Base-by-base conservation (phyloP, 768 basidiomycete species). In the Coprinellus micaceus region DNA sequence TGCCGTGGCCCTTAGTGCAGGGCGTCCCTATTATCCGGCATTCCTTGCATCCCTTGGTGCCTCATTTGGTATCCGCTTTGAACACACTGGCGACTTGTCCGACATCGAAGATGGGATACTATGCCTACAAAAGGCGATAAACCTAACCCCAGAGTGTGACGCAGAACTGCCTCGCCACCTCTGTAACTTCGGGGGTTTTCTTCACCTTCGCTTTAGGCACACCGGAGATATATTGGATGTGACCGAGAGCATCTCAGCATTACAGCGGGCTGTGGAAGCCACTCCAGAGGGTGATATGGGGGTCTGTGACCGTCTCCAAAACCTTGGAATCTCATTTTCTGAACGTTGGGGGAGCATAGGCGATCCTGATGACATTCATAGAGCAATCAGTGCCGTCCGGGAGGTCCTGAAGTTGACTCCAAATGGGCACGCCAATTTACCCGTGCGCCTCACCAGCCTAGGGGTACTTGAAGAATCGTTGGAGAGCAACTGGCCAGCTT, bases 41-140 rank as follows among this genome's bases (percentile, higher is more conserved):
- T n/a, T n/a, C n/a, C n/a, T n/a, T n/a, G n/a, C n/a, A n/a, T n/a
- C n/a, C n/a, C n/a, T n/a, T n/a, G n/a, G n/a, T n/a, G n/a, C n/a
- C n/a, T n/a, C n/a, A n/a, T n/a, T n/a, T n/a, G n/a, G n/a, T n/a
- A 33, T 33, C n/a, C 66, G 64, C 15, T 74, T 68, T 58, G 58
- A 59, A 30, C 28, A 60, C 40, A 57, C 53, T 3, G 58, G 59
- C n/a, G 56, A 64, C 19, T 26, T 58, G 4, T 49, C 28, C n/a
- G 70, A 73, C 53, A 39, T 60, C n/a, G 28, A 44, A 26, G 57
- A 58, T 22, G 53, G 53, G 11, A 56, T 64, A 28, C 24, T 6
- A 7, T 17, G 41, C 53, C 21, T 9, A n/a, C 53, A 50, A 17
- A 4, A 11, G 17, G 28, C 26, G 25, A 4, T 50, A 15, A 4